Conservation (phyloP, 192 early-diverging fungal species). For the Rhizophagus prolifer region DNA sequence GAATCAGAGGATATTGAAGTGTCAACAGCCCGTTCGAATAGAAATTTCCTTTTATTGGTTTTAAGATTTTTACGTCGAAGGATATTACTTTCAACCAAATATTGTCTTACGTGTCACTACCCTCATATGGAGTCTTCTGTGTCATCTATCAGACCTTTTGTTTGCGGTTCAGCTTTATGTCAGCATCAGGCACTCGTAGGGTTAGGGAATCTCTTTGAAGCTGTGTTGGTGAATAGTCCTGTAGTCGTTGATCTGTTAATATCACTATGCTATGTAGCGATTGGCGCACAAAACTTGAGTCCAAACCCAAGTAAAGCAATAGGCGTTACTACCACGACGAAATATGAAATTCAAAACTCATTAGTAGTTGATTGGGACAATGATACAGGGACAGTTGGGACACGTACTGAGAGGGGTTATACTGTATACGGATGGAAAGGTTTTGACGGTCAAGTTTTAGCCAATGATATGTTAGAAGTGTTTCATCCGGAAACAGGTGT, state of each 20-base stretch:
- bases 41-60: constrained; percentile 41
- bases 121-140: constrained; percentile 28
- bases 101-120: constrained; percentile 46
- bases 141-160: constrained; percentile 45
- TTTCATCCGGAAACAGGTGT: constrained; percentile 19
- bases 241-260: constrained; percentile 46
- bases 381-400: constrained; percentile 12
- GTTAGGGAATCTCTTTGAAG: constrained; percentile 44
- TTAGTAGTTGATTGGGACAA: constrained; percentile 17
- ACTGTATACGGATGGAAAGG: constrained; percentile 25
- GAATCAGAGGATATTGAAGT: constrained; percentile 22
- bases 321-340: constrained; percentile 22
- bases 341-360: constrained; percentile 19
- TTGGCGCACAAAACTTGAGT: constrained; percentile 25
- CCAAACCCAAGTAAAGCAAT: constrained; percentile 40
- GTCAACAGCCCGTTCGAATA: constrained; percentile 18
- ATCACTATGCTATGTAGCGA: constrained; percentile 44
- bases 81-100: constrained; percentile 36
- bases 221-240: constrained; percentile 41
- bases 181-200: constrained; percentile 48
- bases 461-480: constrained; percentile 26
- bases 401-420: constrained; percentile 8
- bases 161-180: constrained; percentile 42
- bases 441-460: constrained; percentile 18
- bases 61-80: constrained; percentile 43